Percentiles rank a stretch among this genome's conserved stretches.
phyloP scores from a whole-genome alignment of 2,329 filamentous ascomycete genomes.

The Alternaria alternata region DNA sequence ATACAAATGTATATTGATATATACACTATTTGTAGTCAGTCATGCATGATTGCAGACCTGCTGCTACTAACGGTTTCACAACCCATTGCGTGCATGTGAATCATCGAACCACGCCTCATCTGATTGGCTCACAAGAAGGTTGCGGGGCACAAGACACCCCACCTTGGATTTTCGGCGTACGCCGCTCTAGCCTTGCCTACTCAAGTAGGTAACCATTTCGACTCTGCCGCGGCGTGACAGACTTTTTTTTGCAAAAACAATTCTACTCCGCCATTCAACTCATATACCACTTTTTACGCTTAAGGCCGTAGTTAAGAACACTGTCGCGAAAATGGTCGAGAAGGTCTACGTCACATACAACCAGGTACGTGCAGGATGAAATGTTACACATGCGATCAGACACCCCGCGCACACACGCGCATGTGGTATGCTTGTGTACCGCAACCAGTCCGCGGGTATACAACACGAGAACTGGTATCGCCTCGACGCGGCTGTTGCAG shows the following conservation, averaged over 20 bases:
- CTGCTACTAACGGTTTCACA: not conserved
- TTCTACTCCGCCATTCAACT: conserved; percentile 1
- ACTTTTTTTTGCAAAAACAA: conserved; percentile 14
- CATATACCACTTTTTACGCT: not conserved
- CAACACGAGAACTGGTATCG: not conserved
- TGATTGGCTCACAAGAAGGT: conserved; percentile 6
- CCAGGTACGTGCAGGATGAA: conserved; percentile 45
- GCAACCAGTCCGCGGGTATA: not conserved
- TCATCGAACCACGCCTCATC: not conserved
- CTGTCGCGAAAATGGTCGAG: conserved; percentile 48
- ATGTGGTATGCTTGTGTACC: conserved; percentile 15
- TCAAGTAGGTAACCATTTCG: conserved; percentile 17
- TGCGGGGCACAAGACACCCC: conserved; percentile 12
- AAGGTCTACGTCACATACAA: conserved; percentile 56
- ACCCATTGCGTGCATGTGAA: conserved; percentile 1
- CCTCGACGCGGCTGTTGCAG: not conserved
- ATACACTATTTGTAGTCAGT: not conserved
- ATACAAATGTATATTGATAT: not conserved
- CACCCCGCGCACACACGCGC: conserved; percentile 11
- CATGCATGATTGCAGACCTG: not conserved
- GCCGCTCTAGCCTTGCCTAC: conserved; percentile 18
- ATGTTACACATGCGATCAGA: conserved; percentile 17
- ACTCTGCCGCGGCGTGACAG: conserved; percentile 16
- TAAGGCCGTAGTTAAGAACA: conserved; percentile 5
- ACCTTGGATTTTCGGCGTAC: conserved; percentile 17